Percentiles rank a stretch among this genome's conserved stretches.
Evolutionary conservation across 106 monocot genomes (phyloP).

Genomic region (Allium fistulosum): DNA sequence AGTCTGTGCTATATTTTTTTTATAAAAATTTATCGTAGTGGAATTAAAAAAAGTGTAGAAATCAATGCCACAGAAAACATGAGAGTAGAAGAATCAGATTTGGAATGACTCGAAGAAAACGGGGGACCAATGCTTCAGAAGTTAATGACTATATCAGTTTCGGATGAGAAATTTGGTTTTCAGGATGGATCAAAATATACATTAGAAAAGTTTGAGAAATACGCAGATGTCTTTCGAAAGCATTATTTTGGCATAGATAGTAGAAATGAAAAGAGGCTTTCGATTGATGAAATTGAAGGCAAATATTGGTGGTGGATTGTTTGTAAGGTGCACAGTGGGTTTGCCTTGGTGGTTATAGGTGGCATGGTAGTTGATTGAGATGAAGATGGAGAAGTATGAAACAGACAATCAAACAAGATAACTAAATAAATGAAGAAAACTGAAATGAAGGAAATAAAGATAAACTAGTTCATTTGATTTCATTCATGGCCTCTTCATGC

Average conservation of each 20-base stretch:
- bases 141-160: conserved; percentile 51
- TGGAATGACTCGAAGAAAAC: conserved; percentile 76
- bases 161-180: conserved; percentile 95
- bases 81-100: conserved; percentile 83
- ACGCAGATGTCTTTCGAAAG: conserved; percentile 60
- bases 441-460: too few relatives aligned
- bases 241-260: conserved; percentile 50
- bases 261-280: conserved; percentile 39
- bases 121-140: conserved; percentile 30
- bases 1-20: too few relatives aligned
- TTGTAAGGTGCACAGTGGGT: too few relatives aligned
- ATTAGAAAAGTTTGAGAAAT: conserved; percentile 59
- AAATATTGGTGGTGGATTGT: conserved; percentile 65
- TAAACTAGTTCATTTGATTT: too few relatives aligned
- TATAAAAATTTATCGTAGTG: too few relatives aligned
- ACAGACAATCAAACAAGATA: too few relatives aligned
- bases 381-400: too few relatives aligned
- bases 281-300: conserved; percentile 89
- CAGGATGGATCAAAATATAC: conserved; percentile 91
- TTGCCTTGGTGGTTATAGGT: too few relatives aligned
- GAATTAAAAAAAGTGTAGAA: conserved; percentile 33
- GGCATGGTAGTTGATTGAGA: too few relatives aligned
- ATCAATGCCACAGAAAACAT: conserved; percentile 47
- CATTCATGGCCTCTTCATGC: too few relatives aligned
- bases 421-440: too few relatives aligned